Conservation (phyloP, 2,329 filamentous ascomycete species). For the Ceratocystis cubensis region DNA sequence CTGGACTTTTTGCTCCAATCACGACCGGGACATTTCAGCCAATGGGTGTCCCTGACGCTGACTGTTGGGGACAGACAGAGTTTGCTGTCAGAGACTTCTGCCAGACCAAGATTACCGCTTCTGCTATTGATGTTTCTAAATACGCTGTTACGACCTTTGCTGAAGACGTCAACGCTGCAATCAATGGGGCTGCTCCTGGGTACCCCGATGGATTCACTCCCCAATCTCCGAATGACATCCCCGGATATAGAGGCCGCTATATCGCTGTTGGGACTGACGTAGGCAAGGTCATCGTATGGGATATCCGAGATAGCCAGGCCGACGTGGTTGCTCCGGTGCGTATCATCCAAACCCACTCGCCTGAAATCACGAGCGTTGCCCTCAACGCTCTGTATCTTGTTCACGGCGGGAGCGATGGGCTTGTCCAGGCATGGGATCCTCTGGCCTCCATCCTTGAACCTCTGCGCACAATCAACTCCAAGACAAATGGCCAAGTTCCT, state of each 20-base stretch:
- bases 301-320: slow-evolving; percentile 49
- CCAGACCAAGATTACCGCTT: slow-evolving; percentile 52
- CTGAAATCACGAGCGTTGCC: slow-evolving; percentile 70
- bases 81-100: slow-evolving; percentile 43
- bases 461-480: slow-evolving; percentile 74
- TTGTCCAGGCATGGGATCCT: slow-evolving; percentile 96
- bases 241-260: slow-evolving; percentile 71
- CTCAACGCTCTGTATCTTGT: slow-evolving; percentile 78
- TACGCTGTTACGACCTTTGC: slow-evolving; percentile 56
- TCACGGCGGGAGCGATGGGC: slow-evolving; percentile 84
- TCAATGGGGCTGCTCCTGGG: slow-evolving; percentile 11
- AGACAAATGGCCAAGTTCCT: slow-evolving; percentile 69
- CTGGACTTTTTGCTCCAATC: background rate
- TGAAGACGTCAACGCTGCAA: slow-evolving; percentile 46
- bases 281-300: slow-evolving; percentile 72
- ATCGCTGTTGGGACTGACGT: slow-evolving; percentile 68
- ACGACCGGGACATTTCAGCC: background rate
- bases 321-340: slow-evolving; percentile 56
- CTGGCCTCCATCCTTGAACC: slow-evolving; percentile 67
- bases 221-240: slow-evolving; percentile 44
- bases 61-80: slow-evolving; percentile 54
- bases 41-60: slow-evolving; percentile 31
- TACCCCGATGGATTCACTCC: slow-evolving; percentile 7
- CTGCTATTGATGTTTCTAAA: slow-evolving; percentile 60
- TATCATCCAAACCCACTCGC: slow-evolving; percentile 79